Evolutionary conservation across 2,329 filamentous ascomycete genomes (phyloP).

Genomic region (Beauveria rudraprayagi): DNA sequence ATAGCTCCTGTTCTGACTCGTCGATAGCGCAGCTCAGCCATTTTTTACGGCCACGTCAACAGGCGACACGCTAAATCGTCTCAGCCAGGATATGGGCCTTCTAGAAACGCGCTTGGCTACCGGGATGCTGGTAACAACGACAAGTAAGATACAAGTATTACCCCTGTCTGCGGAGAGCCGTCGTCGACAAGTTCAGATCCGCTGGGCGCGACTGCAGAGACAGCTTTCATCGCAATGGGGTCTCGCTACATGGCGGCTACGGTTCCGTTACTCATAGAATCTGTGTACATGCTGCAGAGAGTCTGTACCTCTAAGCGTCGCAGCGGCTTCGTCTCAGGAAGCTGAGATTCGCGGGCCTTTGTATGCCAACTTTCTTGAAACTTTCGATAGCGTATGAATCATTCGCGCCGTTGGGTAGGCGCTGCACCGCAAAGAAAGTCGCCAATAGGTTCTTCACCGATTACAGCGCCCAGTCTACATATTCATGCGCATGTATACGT

Average conservation of each 20-base stretch:
- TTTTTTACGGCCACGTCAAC: slow-evolving; percentile 29
- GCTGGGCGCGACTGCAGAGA: slow-evolving; percentile 19
- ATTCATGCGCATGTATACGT: slow-evolving; percentile 40
- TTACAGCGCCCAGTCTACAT: slow-evolving; percentile 30
- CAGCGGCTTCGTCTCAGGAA: slow-evolving; percentile 24
- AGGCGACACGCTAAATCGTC: slow-evolving; percentile 28
- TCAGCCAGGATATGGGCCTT: slow-evolving; percentile 30
- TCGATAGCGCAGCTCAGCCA: slow-evolving; percentile 21
- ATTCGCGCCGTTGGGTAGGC: slow-evolving; percentile 30
- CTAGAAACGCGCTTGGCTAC: slow-evolving; percentile 5
- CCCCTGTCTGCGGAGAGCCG: slow-evolving; percentile 18
- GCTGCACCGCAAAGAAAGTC: slow-evolving; percentile 15
- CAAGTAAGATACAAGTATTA: slow-evolving; percentile 23
- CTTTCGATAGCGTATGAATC: slow-evolving; percentile 17
- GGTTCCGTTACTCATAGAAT: slow-evolving; percentile 30
- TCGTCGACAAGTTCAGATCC: slow-evolving; percentile 19
- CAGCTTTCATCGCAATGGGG: slow-evolving; percentile 34
- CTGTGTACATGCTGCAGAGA: slow-evolving; percentile 21
- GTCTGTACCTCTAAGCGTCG: slow-evolving; percentile 25
- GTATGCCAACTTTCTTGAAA: slow-evolving; percentile 22
- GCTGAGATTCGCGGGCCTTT: slow-evolving; percentile 23
- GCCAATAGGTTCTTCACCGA: slow-evolving; percentile 23
- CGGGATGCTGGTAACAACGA: not conserved
- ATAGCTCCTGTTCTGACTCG: slow-evolving; percentile 6
- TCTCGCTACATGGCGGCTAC: slow-evolving; percentile 37